Conservation (phyloP, 2,329 filamentous ascomycete genomes). For the Clonostachys solani region DNA sequence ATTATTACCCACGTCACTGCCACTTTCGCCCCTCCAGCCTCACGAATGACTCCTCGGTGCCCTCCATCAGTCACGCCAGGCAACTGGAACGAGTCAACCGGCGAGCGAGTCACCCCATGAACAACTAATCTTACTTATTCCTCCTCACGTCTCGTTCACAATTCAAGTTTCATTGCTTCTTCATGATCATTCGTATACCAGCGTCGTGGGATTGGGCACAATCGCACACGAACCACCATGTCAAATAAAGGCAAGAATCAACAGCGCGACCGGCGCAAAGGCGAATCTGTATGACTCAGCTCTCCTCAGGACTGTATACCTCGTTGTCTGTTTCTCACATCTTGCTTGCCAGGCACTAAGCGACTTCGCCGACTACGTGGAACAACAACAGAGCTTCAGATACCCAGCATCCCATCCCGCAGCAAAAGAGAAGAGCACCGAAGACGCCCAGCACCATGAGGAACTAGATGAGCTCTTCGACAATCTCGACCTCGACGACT, state of each 20-base stretch:
- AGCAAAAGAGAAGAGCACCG: constrained; percentile 12
- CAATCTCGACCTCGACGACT: constrained; percentile 76
- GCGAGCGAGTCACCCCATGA: constrained; percentile 1
- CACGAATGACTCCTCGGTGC: background rate
- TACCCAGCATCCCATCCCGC: constrained; percentile 36
- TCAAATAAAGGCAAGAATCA: constrained; percentile 53
- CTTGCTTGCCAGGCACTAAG: constrained; percentile 60
- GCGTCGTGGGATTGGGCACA: constrained; percentile 2
- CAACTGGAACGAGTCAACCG: constrained; percentile 3
- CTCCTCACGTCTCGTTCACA: too few relatives aligned
- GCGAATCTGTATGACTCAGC: constrained; percentile 64
- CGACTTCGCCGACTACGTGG: constrained; percentile 97
- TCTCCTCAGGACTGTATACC: too few relatives aligned
- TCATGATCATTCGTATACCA: constrained; percentile 20
- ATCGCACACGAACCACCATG: constrained; percentile 31
- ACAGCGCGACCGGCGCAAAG: constrained; percentile 77
- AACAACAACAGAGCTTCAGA: constrained; percentile 80
- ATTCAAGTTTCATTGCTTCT: background rate
- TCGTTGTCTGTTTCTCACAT: background rate
- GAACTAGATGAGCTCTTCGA: constrained; percentile 92
- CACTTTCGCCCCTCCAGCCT: constrained; percentile 10
- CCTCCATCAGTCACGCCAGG: background rate
- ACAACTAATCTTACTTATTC: background rate
- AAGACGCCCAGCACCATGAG: constrained; percentile 54
- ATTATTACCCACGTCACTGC: too few relatives aligned